Base-by-base conservation (phyloP, 2,329 filamentous ascomycete species). In the Dactylella cylindrospora region DNA sequence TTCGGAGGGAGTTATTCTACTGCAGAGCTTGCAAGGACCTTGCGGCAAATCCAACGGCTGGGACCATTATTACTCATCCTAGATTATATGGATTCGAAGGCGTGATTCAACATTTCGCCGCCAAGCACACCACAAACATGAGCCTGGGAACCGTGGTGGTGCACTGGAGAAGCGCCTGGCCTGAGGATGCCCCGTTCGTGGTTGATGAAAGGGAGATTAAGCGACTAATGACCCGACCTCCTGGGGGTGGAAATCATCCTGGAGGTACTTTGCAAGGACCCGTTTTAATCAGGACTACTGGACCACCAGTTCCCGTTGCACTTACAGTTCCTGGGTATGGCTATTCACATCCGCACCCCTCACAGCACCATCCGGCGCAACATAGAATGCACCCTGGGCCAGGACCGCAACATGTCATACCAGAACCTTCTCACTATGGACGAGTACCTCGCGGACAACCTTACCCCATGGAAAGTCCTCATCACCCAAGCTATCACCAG, bases 161-260 rank as follows among this genome's bases (percentile, higher is more conserved):
- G 12, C 78, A 85, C 68, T 94, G 88, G 88, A 82, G 84, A 70
- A 81, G 86, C 2, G 84, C 89, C 70, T 94, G 88, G 88, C 87
- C 88, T 33, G 80, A 83, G 66, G 75, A 80, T 23, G 79, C 85
- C n/a, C 86, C 86, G 0, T 91, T 91, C 71, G 57, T 62, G 49
- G 57, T 62, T 54, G 57, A 62, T 62, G 49, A 49, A 19, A 62
- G 54, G 49, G 57, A 62, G 78, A 81, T 65, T 78, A 81, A 17
- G 78, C 85, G 66, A 80, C 81, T 51, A 75, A 75, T 29, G 71
- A 73, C 25, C n/a, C 49, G 39, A 33, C 53, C 43, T 15, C 35
- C 28, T 23, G 35, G 40, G 26, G 46, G 49, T 41, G 36, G 31
- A 31, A 23, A 50, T 26, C 35, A 49, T 12, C 20, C 68, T 84